Conservation (phyloP, 164 flowering plant genomes). For the Vitis amurensis region DNA sequence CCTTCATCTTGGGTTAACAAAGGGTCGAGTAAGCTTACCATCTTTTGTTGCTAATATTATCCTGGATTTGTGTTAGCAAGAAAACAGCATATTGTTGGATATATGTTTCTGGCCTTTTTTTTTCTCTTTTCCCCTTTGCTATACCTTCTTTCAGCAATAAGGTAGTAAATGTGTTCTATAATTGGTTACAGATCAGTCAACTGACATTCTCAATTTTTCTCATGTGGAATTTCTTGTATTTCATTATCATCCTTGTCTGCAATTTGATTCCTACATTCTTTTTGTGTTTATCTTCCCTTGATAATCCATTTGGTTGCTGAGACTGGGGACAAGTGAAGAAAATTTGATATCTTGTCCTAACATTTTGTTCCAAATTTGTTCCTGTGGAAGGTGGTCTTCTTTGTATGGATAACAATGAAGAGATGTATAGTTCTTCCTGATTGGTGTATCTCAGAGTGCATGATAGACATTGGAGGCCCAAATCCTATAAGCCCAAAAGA, state of each 20-base stretch:
- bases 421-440: no score
- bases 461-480: no score
- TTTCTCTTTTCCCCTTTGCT: not conserved
- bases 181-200: not conserved
- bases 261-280: not conserved
- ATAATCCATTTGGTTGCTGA: not conserved
- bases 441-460: no score
- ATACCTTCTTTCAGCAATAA: no score
- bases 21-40: slow-evolving; percentile 44
- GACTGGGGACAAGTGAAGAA: not conserved
- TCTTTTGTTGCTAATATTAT: not conserved
- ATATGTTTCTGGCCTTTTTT: not conserved
- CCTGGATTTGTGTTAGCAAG: not conserved
- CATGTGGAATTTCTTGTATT: not conserved
- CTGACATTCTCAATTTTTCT: not conserved
- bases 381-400: no score
- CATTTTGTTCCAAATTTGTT: not conserved
- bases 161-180: no score
- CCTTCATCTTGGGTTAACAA: slow-evolving; percentile 28
- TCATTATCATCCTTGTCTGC: not conserved
- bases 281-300: not conserved
- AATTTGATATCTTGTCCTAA: not conserved
- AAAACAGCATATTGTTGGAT: not conserved
- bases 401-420: no score
- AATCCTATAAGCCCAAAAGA: no score